Conservation (phyloP, 2,329 filamentous ascomycete genomes). For the Diaporthe sp. region DNA sequence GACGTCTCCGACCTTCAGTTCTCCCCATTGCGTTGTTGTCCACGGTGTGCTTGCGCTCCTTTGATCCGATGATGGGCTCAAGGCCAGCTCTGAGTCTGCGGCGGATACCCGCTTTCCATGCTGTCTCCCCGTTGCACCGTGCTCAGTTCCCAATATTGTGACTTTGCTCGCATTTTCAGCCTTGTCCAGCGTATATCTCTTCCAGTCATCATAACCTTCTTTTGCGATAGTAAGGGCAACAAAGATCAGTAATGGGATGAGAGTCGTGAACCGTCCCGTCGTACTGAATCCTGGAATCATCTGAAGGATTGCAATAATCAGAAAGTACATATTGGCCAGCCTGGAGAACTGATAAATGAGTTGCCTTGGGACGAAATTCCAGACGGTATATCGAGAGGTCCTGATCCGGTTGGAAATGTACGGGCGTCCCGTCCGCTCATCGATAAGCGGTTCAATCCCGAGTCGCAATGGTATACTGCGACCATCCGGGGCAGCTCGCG, state of each 20-base stretch:
- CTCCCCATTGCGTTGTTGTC: constrained; percentile 58
- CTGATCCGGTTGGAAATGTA: constrained; percentile 75
- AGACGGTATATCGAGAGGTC: constrained; percentile 84
- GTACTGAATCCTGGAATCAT: constrained; percentile 83
- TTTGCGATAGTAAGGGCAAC: constrained; percentile 85
- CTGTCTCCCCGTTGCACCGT: constrained; percentile 49
- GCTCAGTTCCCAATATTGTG: constrained; percentile 61
- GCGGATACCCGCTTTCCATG: not conserved
- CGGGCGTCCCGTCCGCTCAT: constrained; percentile 61
- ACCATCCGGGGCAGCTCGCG: constrained; percentile 41
- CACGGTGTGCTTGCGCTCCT: constrained; percentile 51
- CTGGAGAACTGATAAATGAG: constrained; percentile 88
- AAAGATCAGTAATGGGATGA: constrained; percentile 79
- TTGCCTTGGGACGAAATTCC: constrained; percentile 88
- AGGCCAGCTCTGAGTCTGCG: constrained; percentile 37
- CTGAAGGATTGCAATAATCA: constrained; percentile 85
- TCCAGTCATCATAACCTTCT: constrained; percentile 88
- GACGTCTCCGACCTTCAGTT: constrained; percentile 61
- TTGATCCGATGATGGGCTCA: not conserved
- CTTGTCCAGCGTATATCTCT: constrained; percentile 82
- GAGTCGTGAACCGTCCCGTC: constrained; percentile 79
- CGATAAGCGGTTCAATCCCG: constrained; percentile 45
- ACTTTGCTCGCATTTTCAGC: constrained; percentile 75
- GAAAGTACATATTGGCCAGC: constrained; percentile 88
- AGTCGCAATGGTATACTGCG: constrained; percentile 41